Base-by-base conservation (phyloP, 768 basidiomycete genomes). In the Psilocybe tampanensis region DNA sequence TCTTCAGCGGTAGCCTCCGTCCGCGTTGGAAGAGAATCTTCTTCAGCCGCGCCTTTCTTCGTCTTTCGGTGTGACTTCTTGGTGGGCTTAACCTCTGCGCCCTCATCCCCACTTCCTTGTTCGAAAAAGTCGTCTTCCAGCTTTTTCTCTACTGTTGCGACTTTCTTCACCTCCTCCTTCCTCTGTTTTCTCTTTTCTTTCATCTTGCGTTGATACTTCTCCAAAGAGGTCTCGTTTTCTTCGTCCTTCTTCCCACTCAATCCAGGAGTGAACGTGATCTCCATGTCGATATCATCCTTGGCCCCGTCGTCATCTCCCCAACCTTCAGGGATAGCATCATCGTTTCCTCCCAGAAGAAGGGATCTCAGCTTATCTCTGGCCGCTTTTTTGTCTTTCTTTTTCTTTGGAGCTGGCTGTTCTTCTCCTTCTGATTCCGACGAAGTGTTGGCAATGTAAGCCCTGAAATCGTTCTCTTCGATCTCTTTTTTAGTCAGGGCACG, bases 261-360 rank as follows among this genome's bases (percentile, higher is more conserved):
- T 4, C 88, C 96, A 2, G 97, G 93, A 15, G 84, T 87, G 71
- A 99, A 98, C 0, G 96, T 98, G 66, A 99, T 90, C 74, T 98
- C 89, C 91, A 99, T 91, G 55, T 95, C 93, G 8, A 87, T 81
- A 62, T 88, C 86, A 43, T 72, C 77, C 39, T 72, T 75, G 18
- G 68, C 75, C 39, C 69, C 73, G 15, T 71, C 76, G 2, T 72
- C 74, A 22, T 76, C 75, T 39, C 84, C 84, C 94, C 95, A 94
- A 9, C 94, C 92, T 66, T 97, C 95, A 1, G 92, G 92, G 54
- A 93, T 69, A 19, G 81, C 83, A 29, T 89, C 83, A 7, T 85
- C 80, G 24, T 79, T 81, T 12, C 84, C 85, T 2, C 82, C 80
- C 21, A 96, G 83, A 9, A 98, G 76, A 22, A 96, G 71, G 2